phyloP scores from a whole-genome alignment of 495 filamentous ascomycete species.

The Margaritispora aquatica region DNA sequence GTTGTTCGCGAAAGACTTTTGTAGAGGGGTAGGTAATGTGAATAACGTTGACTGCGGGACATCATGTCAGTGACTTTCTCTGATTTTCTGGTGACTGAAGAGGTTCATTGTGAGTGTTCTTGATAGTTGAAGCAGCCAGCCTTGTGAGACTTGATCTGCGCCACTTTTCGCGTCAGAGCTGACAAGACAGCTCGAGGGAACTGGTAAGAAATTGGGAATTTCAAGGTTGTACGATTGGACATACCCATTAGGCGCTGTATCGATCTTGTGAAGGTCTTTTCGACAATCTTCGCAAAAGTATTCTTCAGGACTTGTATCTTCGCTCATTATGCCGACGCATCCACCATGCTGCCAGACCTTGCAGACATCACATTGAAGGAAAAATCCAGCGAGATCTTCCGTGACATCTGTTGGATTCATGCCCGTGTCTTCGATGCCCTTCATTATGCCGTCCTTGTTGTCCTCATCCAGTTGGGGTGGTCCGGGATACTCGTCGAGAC shows the following conservation, averaged over 20 bases:
- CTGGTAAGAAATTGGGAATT: constrained; percentile 37
- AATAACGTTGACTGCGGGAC: constrained; percentile 44
- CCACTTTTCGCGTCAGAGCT: constrained; percentile 37
- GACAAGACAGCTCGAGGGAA: constrained; percentile 37
- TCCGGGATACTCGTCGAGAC: constrained; percentile 90
- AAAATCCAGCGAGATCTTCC: constrained; percentile 88
- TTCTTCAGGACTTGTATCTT: constrained; percentile 85
- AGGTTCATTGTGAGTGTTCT: constrained; percentile 7
- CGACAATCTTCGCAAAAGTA: constrained; percentile 97
- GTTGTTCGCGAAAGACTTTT: constrained; percentile 35
- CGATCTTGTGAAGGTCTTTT: constrained; percentile 82
- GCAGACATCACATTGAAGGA: constrained; percentile 96
- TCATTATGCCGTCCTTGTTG: constrained; percentile 42
- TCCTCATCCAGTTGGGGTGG: constrained; percentile 64
- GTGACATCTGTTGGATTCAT: constrained; percentile 62
- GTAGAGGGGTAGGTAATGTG: constrained; percentile 48
- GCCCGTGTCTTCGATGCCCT: constrained; percentile 42
- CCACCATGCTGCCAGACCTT: constrained; percentile 99
- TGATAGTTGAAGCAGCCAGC: constrained; percentile 28
- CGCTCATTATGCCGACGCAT: constrained; percentile 95
- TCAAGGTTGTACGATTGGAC: constrained; percentile 28
- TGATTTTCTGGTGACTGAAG: constrained; percentile 4
- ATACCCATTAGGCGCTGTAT: constrained; percentile 78
- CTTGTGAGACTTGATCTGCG: constrained; percentile 38
- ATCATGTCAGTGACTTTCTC: constrained; percentile 20